Base-by-base conservation (phyloP, 805 yeast species). In the Vanderwaltozyma verrucispora region DNA sequence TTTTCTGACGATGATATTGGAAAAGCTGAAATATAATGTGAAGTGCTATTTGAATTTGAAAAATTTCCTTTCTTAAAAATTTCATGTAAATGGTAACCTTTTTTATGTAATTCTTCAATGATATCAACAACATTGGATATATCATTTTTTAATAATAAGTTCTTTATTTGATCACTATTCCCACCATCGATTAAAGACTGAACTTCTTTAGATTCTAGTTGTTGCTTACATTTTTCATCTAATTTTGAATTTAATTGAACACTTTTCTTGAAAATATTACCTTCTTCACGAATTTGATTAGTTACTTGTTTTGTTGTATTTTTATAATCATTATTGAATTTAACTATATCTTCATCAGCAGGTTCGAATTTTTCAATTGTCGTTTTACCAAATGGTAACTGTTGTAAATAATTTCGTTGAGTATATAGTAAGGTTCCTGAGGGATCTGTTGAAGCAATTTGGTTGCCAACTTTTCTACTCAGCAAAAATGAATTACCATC, bases 71-170 rank as follows among this genome's bases (percentile, higher is more conserved):
- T 60, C 38, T 53, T 56, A 41, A 61, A 61, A 17, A 58, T 44
- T 28, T 58, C 58, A 25, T 62, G 59, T n/a, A 70, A 40, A 15
- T 63, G 51, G 13, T 68, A 59, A 4, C 74, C 74, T 23, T 58
- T 53, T 8, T 48, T 53, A 39, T 67, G 67, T 38, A 71, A 45
- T 23, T 60, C 57, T 32, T 62, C 63, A 32, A 71, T 50, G 5
- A 64, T 57, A 15, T 56, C 58, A 9, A 64, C 51, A 12, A 69
- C 58, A 20, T 63, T 59, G 4, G 63, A 53, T 9, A 65, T 53
- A 44, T 66, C 65, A 21, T 70, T 59, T 43, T 59, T 64, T 31
- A 59, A 43, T 38, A 63, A 49, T 30, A 59, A 55, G 24, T 60
- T 62, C 44, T 56, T 63, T 33, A 62, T 53, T 36, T 58, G 50